Conservation (phyloP, 192 early-diverging fungal genomes). For the Phycomyces nitens region DNA sequence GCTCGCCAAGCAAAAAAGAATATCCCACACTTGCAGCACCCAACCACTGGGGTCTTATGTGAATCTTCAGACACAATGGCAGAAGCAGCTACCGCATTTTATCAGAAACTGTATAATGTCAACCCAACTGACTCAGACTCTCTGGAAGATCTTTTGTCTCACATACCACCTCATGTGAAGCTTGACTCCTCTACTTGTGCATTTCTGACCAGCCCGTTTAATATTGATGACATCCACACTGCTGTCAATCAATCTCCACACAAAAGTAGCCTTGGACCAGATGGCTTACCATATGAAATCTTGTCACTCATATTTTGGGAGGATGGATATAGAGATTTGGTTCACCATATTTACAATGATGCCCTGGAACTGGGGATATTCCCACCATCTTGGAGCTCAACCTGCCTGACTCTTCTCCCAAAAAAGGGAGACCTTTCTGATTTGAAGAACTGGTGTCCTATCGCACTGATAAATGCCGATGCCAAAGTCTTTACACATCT, state of each 20-base stretch:
- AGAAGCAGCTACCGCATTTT: background rate
- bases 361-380: background rate
- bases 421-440: conserved; percentile 27
- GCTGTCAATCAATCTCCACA: background rate
- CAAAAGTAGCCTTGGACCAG: conserved; percentile 8
- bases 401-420: conserved; percentile 24
- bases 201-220: background rate
- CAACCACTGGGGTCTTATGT: background rate
- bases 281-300: conserved; percentile 13
- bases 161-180: background rate
- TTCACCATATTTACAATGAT: background rate
- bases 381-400: background rate
- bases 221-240: background rate
- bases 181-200: background rate
- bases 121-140: background rate
- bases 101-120: background rate
- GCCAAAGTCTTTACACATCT: conserved; percentile 15
- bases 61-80: background rate
- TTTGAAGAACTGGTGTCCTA: conserved; percentile 21
- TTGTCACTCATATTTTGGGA: background rate
- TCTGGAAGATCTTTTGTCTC: background rate
- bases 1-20: background rate
- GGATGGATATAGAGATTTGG: background rate
- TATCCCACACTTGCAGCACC: background rate
- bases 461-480: conserved; percentile 24